Evolutionary conservation across 371 early-diverging fungal genomes (phyloP).

Genomic region (Rhizomucor pusillus): DNA sequence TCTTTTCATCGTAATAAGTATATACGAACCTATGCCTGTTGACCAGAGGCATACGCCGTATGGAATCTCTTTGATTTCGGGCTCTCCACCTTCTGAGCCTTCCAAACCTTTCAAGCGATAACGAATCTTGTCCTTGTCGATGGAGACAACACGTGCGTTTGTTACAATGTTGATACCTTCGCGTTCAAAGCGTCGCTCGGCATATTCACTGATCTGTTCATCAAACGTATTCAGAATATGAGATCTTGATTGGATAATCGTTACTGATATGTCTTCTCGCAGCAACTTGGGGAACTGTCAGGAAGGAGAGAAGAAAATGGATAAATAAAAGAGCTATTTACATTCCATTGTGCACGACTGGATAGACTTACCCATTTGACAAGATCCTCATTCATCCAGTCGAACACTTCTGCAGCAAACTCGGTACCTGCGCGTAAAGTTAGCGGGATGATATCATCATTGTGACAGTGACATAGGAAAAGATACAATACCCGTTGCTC

Average conservation of each 20-base stretch:
- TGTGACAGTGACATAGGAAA: too few species aligned
- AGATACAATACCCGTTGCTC: too few species aligned
- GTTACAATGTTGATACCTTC: slow-evolving; percentile 71
- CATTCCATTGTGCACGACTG: neutral
- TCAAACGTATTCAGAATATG: slow-evolving; percentile 85
- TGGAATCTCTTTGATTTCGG: slow-evolving; percentile 38
- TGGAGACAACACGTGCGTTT: slow-evolving; percentile 64
- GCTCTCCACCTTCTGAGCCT: slow-evolving; percentile 7
- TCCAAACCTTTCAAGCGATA: slow-evolving; percentile 21
- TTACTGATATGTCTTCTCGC: slow-evolving; percentile 64
- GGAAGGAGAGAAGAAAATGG: neutral
- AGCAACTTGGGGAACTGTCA: slow-evolving; percentile 61
- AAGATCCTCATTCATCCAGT: slow-evolving; percentile 81
- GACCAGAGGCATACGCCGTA: slow-evolving; percentile 84
- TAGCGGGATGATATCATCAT: neutral
- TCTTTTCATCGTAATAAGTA: slow-evolving; percentile 9
- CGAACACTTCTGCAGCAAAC: slow-evolving; percentile 83
- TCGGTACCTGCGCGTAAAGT: slow-evolving; percentile 68
- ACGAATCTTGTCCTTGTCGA: slow-evolving; percentile 41
- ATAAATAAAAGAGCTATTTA: neutral
- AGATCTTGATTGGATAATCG: slow-evolving; percentile 69
- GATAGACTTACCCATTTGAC: slow-evolving; percentile 58
- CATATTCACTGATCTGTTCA: slow-evolving; percentile 61
- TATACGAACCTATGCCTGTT: slow-evolving; percentile 67
- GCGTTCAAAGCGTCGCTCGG: slow-evolving; percentile 70